A percentile compares a stretch with the other conserved stretches of the same genome.
Conservation (phyloP, 2,329 filamentous ascomycete species). For the Blastomyces parvus region DNA sequence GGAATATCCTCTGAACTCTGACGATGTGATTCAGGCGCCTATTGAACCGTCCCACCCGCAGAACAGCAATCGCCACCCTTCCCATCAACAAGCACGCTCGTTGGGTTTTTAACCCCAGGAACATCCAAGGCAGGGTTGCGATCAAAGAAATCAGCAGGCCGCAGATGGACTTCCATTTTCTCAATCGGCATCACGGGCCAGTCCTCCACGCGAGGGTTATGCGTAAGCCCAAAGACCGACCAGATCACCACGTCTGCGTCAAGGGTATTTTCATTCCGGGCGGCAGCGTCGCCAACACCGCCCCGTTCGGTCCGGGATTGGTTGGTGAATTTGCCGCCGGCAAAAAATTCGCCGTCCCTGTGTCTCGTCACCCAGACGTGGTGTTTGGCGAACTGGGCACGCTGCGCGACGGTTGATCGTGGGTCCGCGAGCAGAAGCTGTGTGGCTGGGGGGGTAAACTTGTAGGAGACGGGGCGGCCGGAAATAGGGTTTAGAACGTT, state of each 20-base stretch:
- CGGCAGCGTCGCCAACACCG: constrained; percentile 38
- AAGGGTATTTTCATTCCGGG: constrained; percentile 34
- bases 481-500: constrained; percentile 35
- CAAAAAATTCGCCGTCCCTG: constrained; percentile 42
- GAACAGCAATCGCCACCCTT: constrained; percentile 2
- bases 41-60: not conserved
- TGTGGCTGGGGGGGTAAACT: constrained; percentile 39
- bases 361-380: constrained; percentile 46
- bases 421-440: constrained; percentile 42
- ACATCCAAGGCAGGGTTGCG: constrained; percentile 43
- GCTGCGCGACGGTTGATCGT: constrained; percentile 35
- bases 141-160: constrained; percentile 43
- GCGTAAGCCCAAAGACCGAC: constrained; percentile 43
- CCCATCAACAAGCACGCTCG: constrained; percentile 19
- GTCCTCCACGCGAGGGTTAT: constrained; percentile 44
- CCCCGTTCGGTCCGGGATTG: constrained; percentile 37
- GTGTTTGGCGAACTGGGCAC: constrained; percentile 42
- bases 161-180: constrained; percentile 39
- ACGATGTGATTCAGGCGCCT: constrained; percentile 7
- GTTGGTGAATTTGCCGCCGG: constrained; percentile 41
- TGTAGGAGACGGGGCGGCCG: constrained; percentile 40
- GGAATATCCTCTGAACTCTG: constrained; percentile 7
- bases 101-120: constrained; percentile 24
- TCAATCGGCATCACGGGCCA: constrained; percentile 44
- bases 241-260: constrained; percentile 43